Base-by-base conservation (phyloP, 2,329 filamentous ascomycete genomes). In the Parastagonospora nodorum region DNA sequence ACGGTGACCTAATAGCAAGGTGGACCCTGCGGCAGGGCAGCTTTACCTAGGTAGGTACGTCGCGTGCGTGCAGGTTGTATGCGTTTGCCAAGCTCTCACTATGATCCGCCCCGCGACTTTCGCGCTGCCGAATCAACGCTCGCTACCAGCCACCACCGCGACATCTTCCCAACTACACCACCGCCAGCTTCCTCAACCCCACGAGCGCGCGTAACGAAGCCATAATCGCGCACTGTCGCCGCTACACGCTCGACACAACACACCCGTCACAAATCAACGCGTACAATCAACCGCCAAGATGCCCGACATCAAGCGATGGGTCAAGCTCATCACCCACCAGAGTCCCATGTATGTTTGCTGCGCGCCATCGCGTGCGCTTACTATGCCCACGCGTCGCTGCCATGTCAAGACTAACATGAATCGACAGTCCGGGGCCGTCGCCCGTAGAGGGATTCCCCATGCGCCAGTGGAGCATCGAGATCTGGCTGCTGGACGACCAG, bases 251-350 rank as follows among this genome's bases (percentile, higher is more conserved):
- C 24, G 29, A 35, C 19, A 30, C 33, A 40, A 28, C 39, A 30
- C 50, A 38, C 28, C 24, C 33, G 42, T 39, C 31, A 30, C 31
- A 41, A 45, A 27, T 44, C 27, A 11, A 33, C 40, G 10, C 29
- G 44, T 30, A n/a, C 31, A 19, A 42, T 24, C 38, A 39, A 42
- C 47, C 37, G 50, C 38, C 69, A 76, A 66, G 48, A 78, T 78
- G 76, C 76, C 76, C 50, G 76, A 78, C 67, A 76, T 88, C 68
- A 89, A 97, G 84, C 86, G 94, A 69, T 89, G 86, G 71, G 83
- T 99, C 77, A 95, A 93, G 84, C 85, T 99, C 78, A 84, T 97
- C 63, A 97, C 94, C 44, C 88, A 94, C 79, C 93, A 97, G 77
- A 84, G 87, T 72, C 84, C 92, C 76, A 89, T 92, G 91, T 95